Conservation (phyloP, 1,284 basidiomycete genomes). For the Chiua sp. region DNA sequence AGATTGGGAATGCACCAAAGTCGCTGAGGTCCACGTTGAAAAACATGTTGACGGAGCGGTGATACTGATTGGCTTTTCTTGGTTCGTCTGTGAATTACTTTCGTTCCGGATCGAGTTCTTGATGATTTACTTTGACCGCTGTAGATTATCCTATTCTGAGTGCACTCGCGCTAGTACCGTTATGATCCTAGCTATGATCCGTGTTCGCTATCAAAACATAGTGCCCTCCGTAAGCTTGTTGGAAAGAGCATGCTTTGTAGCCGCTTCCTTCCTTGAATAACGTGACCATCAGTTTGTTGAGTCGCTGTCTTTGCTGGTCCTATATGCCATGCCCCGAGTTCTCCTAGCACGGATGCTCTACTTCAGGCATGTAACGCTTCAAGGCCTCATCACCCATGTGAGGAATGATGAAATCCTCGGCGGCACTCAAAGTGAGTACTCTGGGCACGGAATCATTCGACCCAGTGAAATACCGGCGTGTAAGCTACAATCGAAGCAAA, state of each 20-base stretch:
- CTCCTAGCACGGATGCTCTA: slow-evolving; percentile 69
- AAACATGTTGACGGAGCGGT: slow-evolving; percentile 46
- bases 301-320: slow-evolving; percentile 54
- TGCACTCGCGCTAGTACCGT: background rate
- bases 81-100: background rate
- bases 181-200: background rate
- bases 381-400: slow-evolving; percentile 63
- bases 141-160: background rate
- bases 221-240: background rate
- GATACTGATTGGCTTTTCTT: background rate
- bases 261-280: slow-evolving; percentile 58
- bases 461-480: slow-evolving; percentile 85
- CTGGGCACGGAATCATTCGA: slow-evolving; percentile 82
- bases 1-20: slow-evolving; percentile 42
- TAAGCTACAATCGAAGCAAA: slow-evolving; percentile 64
- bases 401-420: slow-evolving; percentile 72
- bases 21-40: slow-evolving; percentile 42
- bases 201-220: background rate
- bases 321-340: slow-evolving; percentile 74
- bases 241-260: background rate
- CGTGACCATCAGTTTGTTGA: slow-evolving; percentile 64
- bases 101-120: slow-evolving; percentile 12
- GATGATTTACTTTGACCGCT: slow-evolving; percentile 4
- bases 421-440: slow-evolving; percentile 76
- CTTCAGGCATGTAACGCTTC: slow-evolving; percentile 68